phyloP scores from a whole-genome alignment of 306 rosid genomes.

The Dicorynia guianensis region DNA sequence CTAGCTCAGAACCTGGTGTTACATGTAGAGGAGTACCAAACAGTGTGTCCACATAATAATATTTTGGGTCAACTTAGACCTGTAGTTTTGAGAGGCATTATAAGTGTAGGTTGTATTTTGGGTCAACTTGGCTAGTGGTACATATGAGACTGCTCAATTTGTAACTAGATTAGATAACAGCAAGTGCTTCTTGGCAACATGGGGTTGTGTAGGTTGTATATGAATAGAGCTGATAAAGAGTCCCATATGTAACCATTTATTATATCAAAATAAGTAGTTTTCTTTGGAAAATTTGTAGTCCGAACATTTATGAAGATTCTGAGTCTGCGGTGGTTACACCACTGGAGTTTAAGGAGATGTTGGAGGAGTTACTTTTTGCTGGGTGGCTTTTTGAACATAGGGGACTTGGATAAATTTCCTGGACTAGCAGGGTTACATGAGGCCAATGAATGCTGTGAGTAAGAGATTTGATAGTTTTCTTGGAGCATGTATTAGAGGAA shows the following conservation, averaged over 20 bases:
- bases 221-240: not conserved
- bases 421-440: constrained; percentile 83
- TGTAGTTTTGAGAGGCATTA: constrained; percentile 3
- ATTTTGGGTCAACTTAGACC: too few relatives aligned
- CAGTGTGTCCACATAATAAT: constrained; percentile 77
- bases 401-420: constrained; percentile 84
- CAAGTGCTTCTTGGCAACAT: constrained; percentile 4
- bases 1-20: constrained; percentile 93
- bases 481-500: constrained; percentile 89
- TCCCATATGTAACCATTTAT: constrained; percentile 6
- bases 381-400: constrained; percentile 77
- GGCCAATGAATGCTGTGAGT: constrained; percentile 80
- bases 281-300: too few relatives aligned
- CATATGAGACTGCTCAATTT: constrained; percentile 8
- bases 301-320: constrained; percentile 16
- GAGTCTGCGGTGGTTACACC: constrained; percentile 58
- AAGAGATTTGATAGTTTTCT: constrained; percentile 78
- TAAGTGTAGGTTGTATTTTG: not conserved
- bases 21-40: constrained; percentile 97
- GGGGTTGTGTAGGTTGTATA: constrained; percentile 32
- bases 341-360: constrained; percentile 75
- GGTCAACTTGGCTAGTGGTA: not conserved
- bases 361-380: constrained; percentile 82
- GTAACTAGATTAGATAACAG: constrained; percentile 29
- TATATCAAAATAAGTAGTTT: not conserved